A percentile compares a stretch with the other conserved stretches of the same genome.
Evolutionary conservation across 768 basidiomycete species (phyloP).

Genomic region (Leucocoprinus birnbaumii): DNA sequence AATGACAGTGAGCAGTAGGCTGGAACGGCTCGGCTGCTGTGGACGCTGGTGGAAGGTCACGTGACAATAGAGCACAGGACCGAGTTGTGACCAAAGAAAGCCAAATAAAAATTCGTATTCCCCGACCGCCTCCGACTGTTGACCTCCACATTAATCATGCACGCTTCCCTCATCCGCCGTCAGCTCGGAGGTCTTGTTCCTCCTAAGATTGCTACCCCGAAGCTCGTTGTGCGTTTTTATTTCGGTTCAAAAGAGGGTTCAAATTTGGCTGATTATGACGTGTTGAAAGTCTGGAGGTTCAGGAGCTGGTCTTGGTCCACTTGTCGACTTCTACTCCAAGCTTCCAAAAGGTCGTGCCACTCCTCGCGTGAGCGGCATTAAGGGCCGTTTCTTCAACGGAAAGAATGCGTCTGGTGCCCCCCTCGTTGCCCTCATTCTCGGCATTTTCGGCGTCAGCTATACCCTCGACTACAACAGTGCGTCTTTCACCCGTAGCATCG

Average conservation of each 20-base stretch:
- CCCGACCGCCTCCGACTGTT: conserved; percentile 26
- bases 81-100: conserved; percentile 13
- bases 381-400: conserved; percentile 81
- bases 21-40: too few relatives aligned
- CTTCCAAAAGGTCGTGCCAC: conserved; percentile 87
- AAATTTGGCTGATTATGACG: not conserved
- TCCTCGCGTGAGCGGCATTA: conserved; percentile 61
- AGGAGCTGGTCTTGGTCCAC: conserved; percentile 75
- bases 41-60: not conserved
- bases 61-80: not conserved
- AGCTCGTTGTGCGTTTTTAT: conserved; percentile 66
- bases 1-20: too few relatives aligned
- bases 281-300: conserved; percentile 68
- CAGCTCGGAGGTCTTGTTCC: conserved; percentile 83
- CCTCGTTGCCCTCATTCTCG: conserved; percentile 57
- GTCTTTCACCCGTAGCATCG: conserved; percentile 38
- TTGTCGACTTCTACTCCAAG: conserved; percentile 94
- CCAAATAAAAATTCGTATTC: conserved; percentile 16
- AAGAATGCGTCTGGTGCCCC: conserved; percentile 81
- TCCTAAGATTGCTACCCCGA: conserved; percentile 89
- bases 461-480: conserved; percentile 88
- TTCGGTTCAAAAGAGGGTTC: not conserved
- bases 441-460: conserved; percentile 77
- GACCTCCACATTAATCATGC: conserved; percentile 24
- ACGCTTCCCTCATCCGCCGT: conserved; percentile 67